Evolutionary conservation across 495 filamentous ascomycete genomes (phyloP), one percentile per base, ranked within the genome.

Genomic region (Tetracladium setigerum): DNA sequence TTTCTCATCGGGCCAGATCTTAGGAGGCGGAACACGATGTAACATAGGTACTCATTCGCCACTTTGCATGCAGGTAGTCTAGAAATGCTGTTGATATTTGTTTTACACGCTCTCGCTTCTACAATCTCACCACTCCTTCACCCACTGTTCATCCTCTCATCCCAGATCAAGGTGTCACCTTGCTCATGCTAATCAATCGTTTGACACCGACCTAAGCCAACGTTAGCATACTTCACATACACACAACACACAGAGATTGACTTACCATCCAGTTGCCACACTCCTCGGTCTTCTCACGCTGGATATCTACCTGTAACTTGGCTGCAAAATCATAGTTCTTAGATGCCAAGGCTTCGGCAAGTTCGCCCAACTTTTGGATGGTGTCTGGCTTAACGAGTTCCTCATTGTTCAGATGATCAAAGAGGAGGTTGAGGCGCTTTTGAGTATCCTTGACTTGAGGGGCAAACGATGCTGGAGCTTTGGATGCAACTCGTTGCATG

Each of bases 261-360:
- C 86, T 74, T 69, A 95, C 89, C 91, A 97, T 95, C 92, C 94
- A 97, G 55, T 87, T 82, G 30, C 84, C 84, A 56, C 89, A 95
- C 64, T 96, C 88, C 22, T 89, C 82, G 11, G 73, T 84, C 66
- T 84, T 84, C 62, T 87, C 84, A 42, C 76, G 82, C 68, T 91
- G 77, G 54, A 97, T 81, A 55, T 94, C 81, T 18, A 86, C 72
- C 64, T 96, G 89, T 47, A 95, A 70, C 16, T 68, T 72, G 32
- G 74, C 67, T 2, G 92, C 92, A n/a, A 71, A 71, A 36, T 84
- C 81, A 50, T 86, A 96, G 52, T 95, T 71, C 65, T 79, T 83
- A 0, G 60, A 66, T 50, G 83, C 77, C 14, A 97, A 58, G 9
- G 83, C 83, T 47, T 73, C 66, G 11, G 84, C 78, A 15, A 92